A percentile compares a stretch with the other conserved stretches of the same genome.
Conservation (phyloP, 208 protist genomes). For the Trypanosomatidae sp. region DNA sequence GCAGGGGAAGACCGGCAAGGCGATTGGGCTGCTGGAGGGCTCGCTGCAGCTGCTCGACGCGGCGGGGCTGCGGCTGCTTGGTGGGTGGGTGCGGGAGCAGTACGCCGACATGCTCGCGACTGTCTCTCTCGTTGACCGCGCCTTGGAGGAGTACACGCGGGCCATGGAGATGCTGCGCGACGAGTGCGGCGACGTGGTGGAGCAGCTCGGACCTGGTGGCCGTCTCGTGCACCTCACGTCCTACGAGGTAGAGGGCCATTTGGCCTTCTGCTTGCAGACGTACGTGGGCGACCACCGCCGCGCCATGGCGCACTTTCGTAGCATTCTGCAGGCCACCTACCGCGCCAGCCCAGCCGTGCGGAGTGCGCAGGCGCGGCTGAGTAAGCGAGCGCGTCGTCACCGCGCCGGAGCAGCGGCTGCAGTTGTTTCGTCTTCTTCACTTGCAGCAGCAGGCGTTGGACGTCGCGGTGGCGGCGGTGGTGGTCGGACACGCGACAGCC, state of each 20-base stretch:
- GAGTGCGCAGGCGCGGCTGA: constrained; percentile 21
- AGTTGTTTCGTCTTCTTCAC: not conserved
- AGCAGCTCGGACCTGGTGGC: constrained; percentile 29
- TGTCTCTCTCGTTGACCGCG: constrained; percentile 58
- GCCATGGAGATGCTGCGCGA: constrained; percentile 47
- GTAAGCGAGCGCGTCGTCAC: constrained; percentile 19
- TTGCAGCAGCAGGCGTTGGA: not conserved
- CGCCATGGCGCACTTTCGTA: constrained; percentile 61
- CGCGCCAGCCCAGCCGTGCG: not conserved
- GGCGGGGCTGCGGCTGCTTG: constrained; percentile 34
- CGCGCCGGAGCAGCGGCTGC: constrained; percentile 10
- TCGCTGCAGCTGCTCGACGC: constrained; percentile 43
- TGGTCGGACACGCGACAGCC: not conserved
- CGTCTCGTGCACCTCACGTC: constrained; percentile 28
- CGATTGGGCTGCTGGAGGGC: constrained; percentile 67
- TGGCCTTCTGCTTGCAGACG: constrained; percentile 70
- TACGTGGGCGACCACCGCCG: constrained; percentile 72
- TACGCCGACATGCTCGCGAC: constrained; percentile 62
- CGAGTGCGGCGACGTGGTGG: constrained; percentile 12
- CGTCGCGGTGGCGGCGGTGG: not conserved
- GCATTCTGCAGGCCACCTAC: constrained; percentile 28
- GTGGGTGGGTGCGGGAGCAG: constrained; percentile 56
- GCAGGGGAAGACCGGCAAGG: constrained; percentile 40
- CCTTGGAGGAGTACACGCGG: constrained; percentile 47
- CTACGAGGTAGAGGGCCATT: constrained; percentile 55